Conservation (phyloP, 371 early-diverging fungal genomes). For the Mortierella polycephala region DNA sequence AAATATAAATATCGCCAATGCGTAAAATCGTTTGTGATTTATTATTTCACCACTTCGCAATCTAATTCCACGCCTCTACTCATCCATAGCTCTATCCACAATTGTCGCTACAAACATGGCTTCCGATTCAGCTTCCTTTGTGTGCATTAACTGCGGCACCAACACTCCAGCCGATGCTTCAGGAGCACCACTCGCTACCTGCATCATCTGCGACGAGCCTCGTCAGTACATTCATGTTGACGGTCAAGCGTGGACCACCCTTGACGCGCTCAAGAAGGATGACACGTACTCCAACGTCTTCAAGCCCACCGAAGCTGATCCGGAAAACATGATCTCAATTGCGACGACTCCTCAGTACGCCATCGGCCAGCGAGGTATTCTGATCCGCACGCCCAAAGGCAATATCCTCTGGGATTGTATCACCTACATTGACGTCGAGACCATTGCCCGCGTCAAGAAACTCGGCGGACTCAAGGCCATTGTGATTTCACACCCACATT, state of each 20-base stretch:
- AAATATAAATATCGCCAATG: no score
- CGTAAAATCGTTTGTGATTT: no score
- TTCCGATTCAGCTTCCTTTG: constrained; percentile 15
- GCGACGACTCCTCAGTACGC: constrained; percentile 31
- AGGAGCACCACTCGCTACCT: constrained; percentile 15
- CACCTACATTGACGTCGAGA: constrained; percentile 41
- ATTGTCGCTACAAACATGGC: no score
- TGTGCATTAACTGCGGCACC: constrained; percentile 43
- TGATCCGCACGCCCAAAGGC: constrained; percentile 33
- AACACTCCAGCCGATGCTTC: constrained; percentile 21
- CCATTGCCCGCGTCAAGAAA: constrained; percentile 28
- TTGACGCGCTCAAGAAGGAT: constrained; percentile 18
- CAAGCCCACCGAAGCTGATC: constrained; percentile 31
- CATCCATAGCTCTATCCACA: neutral
- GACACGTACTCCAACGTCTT: constrained; percentile 36
- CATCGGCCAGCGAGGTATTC: constrained; percentile 49
- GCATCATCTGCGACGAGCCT: constrained; percentile 47
- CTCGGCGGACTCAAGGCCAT: constrained; percentile 47
- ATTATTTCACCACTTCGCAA: no score
- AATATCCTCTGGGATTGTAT: constrained; percentile 51
- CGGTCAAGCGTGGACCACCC: constrained; percentile 52
- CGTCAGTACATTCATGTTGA: constrained; percentile 41
- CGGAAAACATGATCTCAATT: constrained; percentile 43
- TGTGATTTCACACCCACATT: constrained; percentile 52
- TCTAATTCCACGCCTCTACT: neutral